Evolutionary conservation across 2,329 filamentous ascomycete species (phyloP).

Genomic region (Samsoniella hepiali): DNA sequence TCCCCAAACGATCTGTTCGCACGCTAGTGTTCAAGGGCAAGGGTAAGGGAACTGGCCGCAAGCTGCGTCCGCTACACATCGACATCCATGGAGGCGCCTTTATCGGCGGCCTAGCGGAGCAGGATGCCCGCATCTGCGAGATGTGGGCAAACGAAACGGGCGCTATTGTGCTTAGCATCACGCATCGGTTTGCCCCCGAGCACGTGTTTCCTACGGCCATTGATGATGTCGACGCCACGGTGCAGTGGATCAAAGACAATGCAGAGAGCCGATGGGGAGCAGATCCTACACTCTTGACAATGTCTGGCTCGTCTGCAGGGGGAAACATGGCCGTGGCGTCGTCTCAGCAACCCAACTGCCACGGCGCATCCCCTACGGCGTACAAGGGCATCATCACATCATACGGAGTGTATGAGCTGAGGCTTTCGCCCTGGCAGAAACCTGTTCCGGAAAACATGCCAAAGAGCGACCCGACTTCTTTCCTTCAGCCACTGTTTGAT

Average conservation of each 20-base stretch:
- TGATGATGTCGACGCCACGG: conserved; percentile 44
- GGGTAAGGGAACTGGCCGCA: conserved; percentile 20
- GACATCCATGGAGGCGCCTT: conserved; percentile 44
- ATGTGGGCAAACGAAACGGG: conserved; percentile 37
- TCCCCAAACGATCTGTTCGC: conserved; percentile 26
- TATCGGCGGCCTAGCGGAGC: conserved; percentile 42
- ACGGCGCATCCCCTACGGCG: conserved; percentile 24
- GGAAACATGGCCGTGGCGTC: conserved; percentile 41
- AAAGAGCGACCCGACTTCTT: conserved; percentile 35
- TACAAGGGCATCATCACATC: conserved; percentile 41
- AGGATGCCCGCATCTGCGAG: conserved; percentile 33
- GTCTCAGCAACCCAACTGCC: conserved; percentile 26
- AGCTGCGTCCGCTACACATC: conserved; percentile 40
- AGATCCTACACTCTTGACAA: conserved; percentile 39
- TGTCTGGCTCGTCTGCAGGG: conserved; percentile 43
- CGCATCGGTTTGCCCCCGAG: conserved; percentile 51
- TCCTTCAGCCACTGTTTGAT: conserved; percentile 42
- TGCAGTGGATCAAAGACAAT: conserved; percentile 39
- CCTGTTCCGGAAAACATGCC: conserved; percentile 33
- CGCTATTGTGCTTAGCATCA: conserved; percentile 46
- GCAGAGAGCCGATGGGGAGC: conserved; percentile 35
- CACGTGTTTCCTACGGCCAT: conserved; percentile 46
- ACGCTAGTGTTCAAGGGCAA: conserved; percentile 34
- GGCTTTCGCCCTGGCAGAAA: conserved; percentile 39
- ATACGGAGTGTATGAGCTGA: conserved; percentile 39